phyloP scores from a whole-genome alignment of 139 green algal genomes.

The Chlamydomonas schloesseri region DNA sequence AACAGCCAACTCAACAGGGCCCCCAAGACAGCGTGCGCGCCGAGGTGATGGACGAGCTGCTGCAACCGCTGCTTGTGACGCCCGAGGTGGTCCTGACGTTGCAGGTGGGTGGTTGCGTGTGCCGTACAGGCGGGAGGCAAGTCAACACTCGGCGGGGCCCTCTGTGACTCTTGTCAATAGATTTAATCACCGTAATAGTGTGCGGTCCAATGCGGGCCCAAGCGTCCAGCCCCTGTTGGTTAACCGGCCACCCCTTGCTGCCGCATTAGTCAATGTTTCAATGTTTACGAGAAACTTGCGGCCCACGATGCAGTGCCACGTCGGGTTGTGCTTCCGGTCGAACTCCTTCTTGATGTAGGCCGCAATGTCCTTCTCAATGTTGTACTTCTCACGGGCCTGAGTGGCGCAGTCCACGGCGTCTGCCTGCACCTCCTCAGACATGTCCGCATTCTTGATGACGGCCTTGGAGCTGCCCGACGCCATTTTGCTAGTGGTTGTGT shows the following conservation, averaged over 20 bases:
- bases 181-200: no score
- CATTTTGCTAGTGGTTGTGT: not conserved
- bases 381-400: slow-evolving; percentile 95
- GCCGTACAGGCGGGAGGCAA: no score
- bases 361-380: slow-evolving; percentile 99
- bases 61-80: slow-evolving; percentile 51
- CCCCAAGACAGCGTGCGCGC: no score
- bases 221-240: no score
- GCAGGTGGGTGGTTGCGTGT: slow-evolving; percentile 9
- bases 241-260: no score
- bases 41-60: slow-evolving; percentile 47
- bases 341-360: slow-evolving; percentile 99
- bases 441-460: slow-evolving; percentile 96
- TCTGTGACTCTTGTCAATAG: no score
- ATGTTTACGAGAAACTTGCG: no score
- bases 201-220: no score
- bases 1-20: no score
- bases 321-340: slow-evolving; percentile 97
- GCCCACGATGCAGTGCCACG: slow-evolving; percentile 99
- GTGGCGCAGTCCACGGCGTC: slow-evolving; percentile 92
- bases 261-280: no score
- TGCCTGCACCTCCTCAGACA: slow-evolving; percentile 96
- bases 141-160: no score
- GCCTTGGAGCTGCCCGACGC: slow-evolving; percentile 61
- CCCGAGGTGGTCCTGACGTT: slow-evolving; percentile 61